Base-by-base conservation (phyloP, 2,329 filamentous ascomycete genomes). In the Aspergillus sp. region DNA sequence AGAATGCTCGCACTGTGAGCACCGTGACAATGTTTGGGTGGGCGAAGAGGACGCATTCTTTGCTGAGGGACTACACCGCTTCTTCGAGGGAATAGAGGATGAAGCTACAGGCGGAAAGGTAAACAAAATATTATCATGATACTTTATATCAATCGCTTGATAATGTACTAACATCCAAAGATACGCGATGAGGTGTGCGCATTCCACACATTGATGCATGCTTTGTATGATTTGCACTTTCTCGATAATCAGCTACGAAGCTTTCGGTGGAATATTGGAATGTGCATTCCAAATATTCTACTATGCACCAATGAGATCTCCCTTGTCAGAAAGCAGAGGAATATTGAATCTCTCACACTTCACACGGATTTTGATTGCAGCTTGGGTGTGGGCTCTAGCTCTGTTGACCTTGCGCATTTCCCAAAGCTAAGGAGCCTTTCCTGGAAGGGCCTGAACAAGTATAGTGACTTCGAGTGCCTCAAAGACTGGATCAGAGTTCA, bases 251-350 rank as follows among this genome's bases (percentile, higher is more conserved):
- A 58, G 1, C 7, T 58, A 43, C 48, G 9, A 5, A 41, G 47
- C 15, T 51, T 58, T 19, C 52, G 48, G 13, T 58, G 55, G 55
- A 48, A 58, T 19, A 12, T 58, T 10, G 55, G 55, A 41, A 52
- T 36, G n/a, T 58, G 47, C 41, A 25, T 58, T 28, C 55, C 55
- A 6, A 6, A 39, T 12, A 28, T 28, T 1, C 23, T n/a, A n/a
- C 25, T 51, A 17, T 32, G 32, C 5, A 12, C 15, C 4, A 19
- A 19, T 4, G 17, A 43, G 7, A 5, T 19, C 17, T 21, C 41
- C 6, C 5, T 28, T 32, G 21, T 58, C 7, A 21, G 47, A 5
- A 58, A 58, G 17, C 55, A 51, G 41, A 21, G 6, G 6, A 28
- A 43, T 1, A 36, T 58, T 13, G 5, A 41, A 43, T 58, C 45